phyloP scores from a whole-genome alignment of 2,329 filamentous ascomycete species.

The Paraphaeosphaeria minitans region DNA sequence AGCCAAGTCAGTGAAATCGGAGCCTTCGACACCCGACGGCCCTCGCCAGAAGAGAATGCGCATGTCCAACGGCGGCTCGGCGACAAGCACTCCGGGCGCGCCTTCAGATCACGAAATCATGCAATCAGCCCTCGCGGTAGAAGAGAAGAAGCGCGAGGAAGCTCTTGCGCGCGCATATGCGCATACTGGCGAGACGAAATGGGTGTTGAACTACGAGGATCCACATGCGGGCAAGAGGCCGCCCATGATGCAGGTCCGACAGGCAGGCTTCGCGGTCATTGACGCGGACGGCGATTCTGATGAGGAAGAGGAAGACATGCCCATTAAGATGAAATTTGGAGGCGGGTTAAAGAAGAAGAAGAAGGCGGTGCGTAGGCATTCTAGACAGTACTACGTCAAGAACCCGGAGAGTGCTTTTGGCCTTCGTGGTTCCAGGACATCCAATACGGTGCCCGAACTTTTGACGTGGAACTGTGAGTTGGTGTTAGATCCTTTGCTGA shows the following conservation, averaged over 20 bases:
- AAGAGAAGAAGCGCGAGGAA: constrained; percentile 67
- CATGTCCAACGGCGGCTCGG: constrained; percentile 50
- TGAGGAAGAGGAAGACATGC: constrained; percentile 38
- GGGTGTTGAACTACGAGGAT: constrained; percentile 69
- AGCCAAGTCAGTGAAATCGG: constrained; percentile 59
- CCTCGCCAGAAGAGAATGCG: constrained; percentile 70
- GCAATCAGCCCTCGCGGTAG: constrained; percentile 67
- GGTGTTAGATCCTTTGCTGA: constrained; percentile 15
- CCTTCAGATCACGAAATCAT: constrained; percentile 64
- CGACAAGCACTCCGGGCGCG: constrained; percentile 31
- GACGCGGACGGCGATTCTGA: constrained; percentile 49
- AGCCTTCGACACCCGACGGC: constrained; percentile 57
- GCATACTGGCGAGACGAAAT: constrained; percentile 72
- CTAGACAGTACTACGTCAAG: constrained; percentile 8
- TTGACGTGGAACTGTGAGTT: constrained; percentile 9
- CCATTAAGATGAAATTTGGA: constrained; percentile 56
- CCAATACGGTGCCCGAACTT: background rate
- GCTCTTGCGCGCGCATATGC: constrained; percentile 65
- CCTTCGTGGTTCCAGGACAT: background rate
- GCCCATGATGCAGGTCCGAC: constrained; percentile 58
- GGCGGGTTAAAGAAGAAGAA: constrained; percentile 51
- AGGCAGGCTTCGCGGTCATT: constrained; percentile 62
- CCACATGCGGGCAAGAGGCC: constrained; percentile 49
- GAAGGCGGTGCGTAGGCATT: constrained; percentile 21
- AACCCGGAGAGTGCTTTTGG: background rate